Conservation (phyloP, 164 flowering plant genomes). For the Akebia trifoliata region DNA sequence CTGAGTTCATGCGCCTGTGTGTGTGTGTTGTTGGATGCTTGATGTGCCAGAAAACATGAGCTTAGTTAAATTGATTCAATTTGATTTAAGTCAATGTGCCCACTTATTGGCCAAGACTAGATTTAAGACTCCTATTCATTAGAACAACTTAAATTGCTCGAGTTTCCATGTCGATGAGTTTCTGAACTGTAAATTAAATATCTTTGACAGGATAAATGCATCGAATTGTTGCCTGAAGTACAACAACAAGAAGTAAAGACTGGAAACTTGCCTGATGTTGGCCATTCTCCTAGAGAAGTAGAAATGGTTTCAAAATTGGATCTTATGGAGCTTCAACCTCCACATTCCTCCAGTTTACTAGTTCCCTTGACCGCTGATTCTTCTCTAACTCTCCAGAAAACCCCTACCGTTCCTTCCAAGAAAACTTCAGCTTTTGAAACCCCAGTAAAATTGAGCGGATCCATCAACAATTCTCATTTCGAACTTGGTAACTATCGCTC, state of each 20-base stretch:
- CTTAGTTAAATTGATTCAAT: not conserved
- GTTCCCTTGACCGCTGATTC: constrained; percentile 28
- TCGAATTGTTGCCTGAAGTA: constrained; percentile 75
- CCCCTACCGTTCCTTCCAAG: constrained; percentile 15
- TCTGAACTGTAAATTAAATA: constrained; percentile 1
- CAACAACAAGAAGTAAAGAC: constrained; percentile 53
- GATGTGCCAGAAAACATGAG: not conserved
- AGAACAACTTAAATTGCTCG: not conserved
- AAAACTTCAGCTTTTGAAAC: constrained; percentile 31
- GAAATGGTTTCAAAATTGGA: constrained; percentile 29
- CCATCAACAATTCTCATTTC: constrained; percentile 13
- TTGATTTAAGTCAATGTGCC: not conserved
- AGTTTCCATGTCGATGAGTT: not conserved
- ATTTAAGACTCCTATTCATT: too few species aligned
- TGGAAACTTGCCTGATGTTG: constrained; percentile 40
- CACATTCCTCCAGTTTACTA: constrained; percentile 28
- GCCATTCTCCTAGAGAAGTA: constrained; percentile 23
- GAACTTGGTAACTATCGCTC: constrained; percentile 22
- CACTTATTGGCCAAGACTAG: too few species aligned
- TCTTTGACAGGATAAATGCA: constrained; percentile 51
- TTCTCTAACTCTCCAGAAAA: constrained; percentile 22
- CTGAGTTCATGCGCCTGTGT: not conserved
- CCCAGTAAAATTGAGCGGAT: constrained; percentile 23
- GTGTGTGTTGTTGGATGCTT: not conserved
- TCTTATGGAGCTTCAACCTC: constrained; percentile 20